Evolutionary conservation across 805 yeast genomes (phyloP), one percentile per base, ranked within the genome.

Genomic region (Nakazawaea ernobii): DNA sequence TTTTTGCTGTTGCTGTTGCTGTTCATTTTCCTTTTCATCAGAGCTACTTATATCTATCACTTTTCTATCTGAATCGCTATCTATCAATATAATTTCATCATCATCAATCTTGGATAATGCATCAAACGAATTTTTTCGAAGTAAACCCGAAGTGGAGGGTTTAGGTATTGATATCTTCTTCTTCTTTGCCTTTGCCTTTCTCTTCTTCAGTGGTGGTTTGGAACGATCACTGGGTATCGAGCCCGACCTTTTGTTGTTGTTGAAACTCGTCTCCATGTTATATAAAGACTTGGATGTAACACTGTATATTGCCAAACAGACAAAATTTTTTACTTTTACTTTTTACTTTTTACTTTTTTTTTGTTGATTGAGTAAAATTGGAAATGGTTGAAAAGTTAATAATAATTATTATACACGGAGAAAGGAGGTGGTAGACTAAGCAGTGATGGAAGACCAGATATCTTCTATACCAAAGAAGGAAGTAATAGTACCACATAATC

Each of bases 401-500:
- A n/a, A n/a, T n/a, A n/a, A n/a, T 20, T 3, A 20, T 20, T 20
- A 20, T 20, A 20, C 24, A 20, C 24, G 24, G 24, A 20, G 24
- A 20, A 20, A 20, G 24, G 3, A 20, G 5, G 24, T 20, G 5
- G 24, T 20, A 35, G 14, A 35, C 14, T 36, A 36, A 36, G 39
- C 39, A 20, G 39, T 61, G 5, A 77, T 73, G 40, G 74, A 63
- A 33, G 62, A 68, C 95, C 95, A 83, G 55, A 82, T 60, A 57
- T 85, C 90, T 60, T 75, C 78, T 45, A 89, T 70, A 39, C 96
- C 96, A 65, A 89, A 70, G 42, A 81, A 50, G 35, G 96, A 84
- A 30, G 97, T 89, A 50, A 86, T 67, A 26, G 85, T 75, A 61
- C 98, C 98, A 35, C 94, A 89, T 49, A 82, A 67, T 33, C 95